Evolutionary conservation across 805 yeast genomes (phyloP), one percentile per base, ranked within the genome.

Genomic region (Kodamaea sagamina): DNA sequence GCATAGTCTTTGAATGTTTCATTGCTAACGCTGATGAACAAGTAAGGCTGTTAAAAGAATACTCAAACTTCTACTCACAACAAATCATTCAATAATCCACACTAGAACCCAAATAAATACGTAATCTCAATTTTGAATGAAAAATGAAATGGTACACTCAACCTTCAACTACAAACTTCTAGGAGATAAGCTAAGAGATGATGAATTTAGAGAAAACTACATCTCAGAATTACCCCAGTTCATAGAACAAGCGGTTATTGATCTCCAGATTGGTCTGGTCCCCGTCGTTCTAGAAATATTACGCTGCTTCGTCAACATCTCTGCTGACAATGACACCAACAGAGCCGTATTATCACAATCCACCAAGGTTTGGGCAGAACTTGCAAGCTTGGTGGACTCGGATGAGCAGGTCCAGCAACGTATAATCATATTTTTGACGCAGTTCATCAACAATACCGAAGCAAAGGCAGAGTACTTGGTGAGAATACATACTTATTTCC

Each of bases 321-420:
- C 61, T 21, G 75, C 75, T 3, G 65, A 64, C 47, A 66, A 58
- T 44, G 68, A 51, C 24, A 49, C 45, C 9, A 59, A 59, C 45
- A 25, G 63, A 10, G 26, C 25, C 3, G 41, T 19, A 17, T 31
- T 50, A 10, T 31, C 41, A 10, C 7, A 46, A 15, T 31, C 43
- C 16, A 34, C 19, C 3, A 36, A 40, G 11, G 52, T 63, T 35
- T 63, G 68, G 68, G 24, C 31, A 7, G 22, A 21, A 10, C 19
- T 41, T 8, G 34, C 38, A 13, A 21, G 32, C 10, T 40, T 26
- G 17, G 15, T 37, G 8, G 18, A 41, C n/a, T 13, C 34, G 9
- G 47, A 39, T 9, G 34, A 35, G 9, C 45, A 32, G 2, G 46
- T 38, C 19, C 38, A 22, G 15, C 13, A 39, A 5, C 45, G 65